Base-by-base conservation (phyloP, 164 flowering plant species). In the Umbilicus rupestris region DNA sequence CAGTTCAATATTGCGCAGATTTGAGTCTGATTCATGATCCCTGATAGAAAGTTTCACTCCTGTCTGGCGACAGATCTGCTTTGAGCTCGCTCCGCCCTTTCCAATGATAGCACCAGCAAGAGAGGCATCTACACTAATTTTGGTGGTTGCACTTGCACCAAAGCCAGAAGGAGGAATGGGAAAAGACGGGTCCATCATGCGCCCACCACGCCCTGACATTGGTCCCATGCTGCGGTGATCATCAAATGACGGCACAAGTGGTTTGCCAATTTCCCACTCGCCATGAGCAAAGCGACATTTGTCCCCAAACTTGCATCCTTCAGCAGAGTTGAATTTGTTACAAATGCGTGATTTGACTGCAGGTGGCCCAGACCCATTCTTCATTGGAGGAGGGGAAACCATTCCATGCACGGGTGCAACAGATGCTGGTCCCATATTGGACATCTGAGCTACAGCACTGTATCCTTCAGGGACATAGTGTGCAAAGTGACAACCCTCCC, bases 401-500 rank as follows among this genome's bases (percentile, higher is more conserved):
- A 74, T 68, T 22, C 71, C 80, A 69, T 86, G 75, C 0, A 84
- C 49, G 2, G 67, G 44, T 8, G 82, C 68, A 57, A 75, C 77
- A 24, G 26, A 45, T 39, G 29, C 59, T 5, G 83, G 83, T 10
- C 76, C 76, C 7, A 82, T 66, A 41, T 84, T 84, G 67, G 85
- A 78, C 87, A 87, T 81, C 76, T 90, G 97, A 20, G 97, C 74
- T 67, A 86, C 88, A 8, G 87, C 85, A 44, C 84, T 82, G 69
- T 79, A 81, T n/a, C 97, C 97, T 47, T 93, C 96, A 28, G 97
- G 93, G 39, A 88, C 86, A 72, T 80, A 78, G 74, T 91, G 97
- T 66, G 82, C 73, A 72, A 91, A 91, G 75, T 91, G 96, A 69
- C 97, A 91, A 6, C 86, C 73, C 75, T 91, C 97, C 5, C 97